Conservation (phyloP, 1,139 yeast genomes). For the Yamadazyma dendronema region DNA sequence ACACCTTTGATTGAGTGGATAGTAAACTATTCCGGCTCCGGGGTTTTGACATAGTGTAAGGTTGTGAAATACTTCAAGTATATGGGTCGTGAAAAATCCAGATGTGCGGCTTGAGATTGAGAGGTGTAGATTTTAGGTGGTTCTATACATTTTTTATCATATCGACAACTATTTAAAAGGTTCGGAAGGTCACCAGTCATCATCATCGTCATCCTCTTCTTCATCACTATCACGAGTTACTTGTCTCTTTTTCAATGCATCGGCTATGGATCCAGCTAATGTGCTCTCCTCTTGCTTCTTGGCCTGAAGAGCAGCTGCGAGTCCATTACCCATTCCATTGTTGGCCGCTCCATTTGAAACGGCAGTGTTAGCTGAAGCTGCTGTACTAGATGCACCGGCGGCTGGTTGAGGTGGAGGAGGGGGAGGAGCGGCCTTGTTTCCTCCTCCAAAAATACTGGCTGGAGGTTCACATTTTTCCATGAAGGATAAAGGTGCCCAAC, state of each 20-base stretch:
- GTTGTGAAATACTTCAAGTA: no score
- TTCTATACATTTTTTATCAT: background rate
- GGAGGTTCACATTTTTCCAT: constrained; percentile 63
- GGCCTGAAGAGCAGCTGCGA: constrained; percentile 73
- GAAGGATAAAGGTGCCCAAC: constrained; percentile 97
- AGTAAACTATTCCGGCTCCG: constrained; percentile 36
- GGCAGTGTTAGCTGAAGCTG: constrained; percentile 10
- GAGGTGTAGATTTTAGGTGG: background rate
- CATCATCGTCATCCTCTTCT: constrained; percentile 76
- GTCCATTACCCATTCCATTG: constrained; percentile 40
- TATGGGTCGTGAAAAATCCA: no score
- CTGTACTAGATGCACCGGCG: constrained; percentile 14
- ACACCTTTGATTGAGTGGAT: constrained; percentile 27
- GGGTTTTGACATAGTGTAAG: constrained; percentile 37
- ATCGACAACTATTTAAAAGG: background rate
- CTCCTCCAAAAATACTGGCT: constrained; percentile 21
- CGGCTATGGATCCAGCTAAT: constrained; percentile 85
- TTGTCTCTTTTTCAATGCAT: constrained; percentile 82
- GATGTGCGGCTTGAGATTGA: background rate
- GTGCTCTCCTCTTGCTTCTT: constrained; percentile 62
- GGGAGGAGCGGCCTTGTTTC: constrained; percentile 32
- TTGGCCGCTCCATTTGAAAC: constrained; percentile 13
- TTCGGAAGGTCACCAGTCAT: no score
- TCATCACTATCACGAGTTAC: constrained; percentile 72
- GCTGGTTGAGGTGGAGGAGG: constrained; percentile 25